Evolutionary conservation across 2,329 filamentous ascomycete genomes (phyloP), one percentile per base, ranked within the genome.

Genomic region (Biscogniauxia marginata): DNA sequence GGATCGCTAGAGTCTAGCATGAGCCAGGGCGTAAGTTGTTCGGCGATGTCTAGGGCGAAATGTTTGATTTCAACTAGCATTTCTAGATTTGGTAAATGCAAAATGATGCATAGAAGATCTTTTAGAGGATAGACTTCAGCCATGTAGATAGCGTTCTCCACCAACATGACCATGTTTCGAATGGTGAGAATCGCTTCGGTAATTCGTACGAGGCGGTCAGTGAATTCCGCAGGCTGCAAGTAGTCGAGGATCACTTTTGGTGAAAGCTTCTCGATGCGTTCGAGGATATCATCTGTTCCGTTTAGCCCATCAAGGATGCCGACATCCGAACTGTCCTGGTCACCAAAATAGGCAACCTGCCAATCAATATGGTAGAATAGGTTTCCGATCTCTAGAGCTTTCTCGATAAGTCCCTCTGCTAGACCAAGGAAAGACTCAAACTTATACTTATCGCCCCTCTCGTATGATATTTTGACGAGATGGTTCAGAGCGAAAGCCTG

Each of bases 401-500:
- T 96, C 59, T 92, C 89, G 54, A 96, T 86, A 8, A 99, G 81
- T 3, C 90, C 90, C 72, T 98, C 95, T 0, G 91, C 91, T 23
- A 99, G 81, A 8, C 91, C 88, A 1, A 90, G 88, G 65, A 97
- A 98, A 4, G 91, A 90, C 65, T 96, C 92, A 63, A 98, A 97
- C 58, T 91, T 89, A 75, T 96, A 97, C 73, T 96, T 96, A 71
- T 98, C 95, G 47, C 93, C 93, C 46, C 93, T 85, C 72, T 98
- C 93, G 68, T 88, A 95, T 0, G 93, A 97, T 23, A 98, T 97
- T 71, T 96, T 96, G 57, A 98, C 92, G 3, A 98, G 77, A 67
- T 98, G 93, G 66, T 96, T 91, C 9, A 98, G 78, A 0, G 92
- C 93, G 74, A 96, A 98, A n/a, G 91, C 87, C 66, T 97, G 89